Evolutionary conservation across 257 asterid genomes (phyloP), one percentile per base, ranked within the genome.

Genomic region (Nicotiana noctiflora): DNA sequence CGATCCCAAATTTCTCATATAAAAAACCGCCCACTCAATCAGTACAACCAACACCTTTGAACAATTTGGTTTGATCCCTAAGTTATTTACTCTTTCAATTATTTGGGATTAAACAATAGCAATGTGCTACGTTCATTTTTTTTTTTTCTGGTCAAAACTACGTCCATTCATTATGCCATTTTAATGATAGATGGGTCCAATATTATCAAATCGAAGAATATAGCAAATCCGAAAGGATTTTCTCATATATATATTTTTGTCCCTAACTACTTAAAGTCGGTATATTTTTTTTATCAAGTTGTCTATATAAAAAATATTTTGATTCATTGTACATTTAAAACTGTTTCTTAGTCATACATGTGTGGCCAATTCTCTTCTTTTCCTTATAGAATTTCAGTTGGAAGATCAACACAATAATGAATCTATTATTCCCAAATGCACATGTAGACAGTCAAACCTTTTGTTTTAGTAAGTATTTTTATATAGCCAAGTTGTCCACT

Each of bases 21-120:
- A 2, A 0, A 8, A 37, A 37, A 37, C 0, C 2, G 5, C 40
- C 1, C 46, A 0, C 0, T 37, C 10, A 37, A 37, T 37, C 9
- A 1, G 1, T 37, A 5, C 44, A 6, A 0, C 2, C 44, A 37
- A 37, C 44, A 8, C 9, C 6, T 1, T 2, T 0, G 2, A 37
- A 6, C 44, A 37, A 37, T 37, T 37, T 37, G 9, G 46, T 37
- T 37, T 37, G 44, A 7, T 7, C 46, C 8, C 10, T 2, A 37
- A 37, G 46, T 37, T 37, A 37, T 37, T 37, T 1, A 37, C 46
- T 37, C 46, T 37, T 37, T 37, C 46, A 37, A 37, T 7, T 1
- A 37, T 40, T 7, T 40, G 11, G 8, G 11, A 40, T 7, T 40
- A 40, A 40, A 63, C 74, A 64, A 64, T 15, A 40, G 46, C 46